Evolutionary conservation across 192 early-diverging fungal genomes (phyloP).

Genomic region (Gigaspora rosea): DNA sequence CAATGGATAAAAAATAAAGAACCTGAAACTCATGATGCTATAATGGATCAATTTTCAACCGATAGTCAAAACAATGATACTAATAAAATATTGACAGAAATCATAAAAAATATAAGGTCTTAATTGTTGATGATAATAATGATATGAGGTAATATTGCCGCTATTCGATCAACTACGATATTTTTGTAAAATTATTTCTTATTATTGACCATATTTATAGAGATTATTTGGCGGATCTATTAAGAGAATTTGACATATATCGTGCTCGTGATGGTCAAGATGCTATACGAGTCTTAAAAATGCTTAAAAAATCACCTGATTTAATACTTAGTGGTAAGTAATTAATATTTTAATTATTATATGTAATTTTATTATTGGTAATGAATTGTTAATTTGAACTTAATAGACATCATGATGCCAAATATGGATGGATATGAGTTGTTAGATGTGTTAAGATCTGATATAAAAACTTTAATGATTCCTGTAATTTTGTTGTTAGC

Average conservation of each 20-base stretch:
- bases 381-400: neutral
- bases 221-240: constrained; percentile 35
- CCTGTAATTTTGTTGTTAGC: constrained; percentile 63
- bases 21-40: too few relatives aligned
- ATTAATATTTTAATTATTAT: neutral
- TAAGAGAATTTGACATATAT: constrained; percentile 39
- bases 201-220: neutral
- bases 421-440: constrained; percentile 60
- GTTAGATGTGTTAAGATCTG: constrained; percentile 42
- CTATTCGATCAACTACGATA: neutral
- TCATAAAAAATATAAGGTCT: constrained; percentile 15
- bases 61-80: too few relatives aligned
- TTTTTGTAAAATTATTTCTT: neutral
- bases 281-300: constrained; percentile 34
- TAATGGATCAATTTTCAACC: too few relatives aligned
- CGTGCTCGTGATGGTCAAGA: constrained; percentile 44
- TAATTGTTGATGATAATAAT: constrained; percentile 49
- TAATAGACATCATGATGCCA: constrained; percentile 61
- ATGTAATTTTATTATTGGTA: constrained; percentile 22
- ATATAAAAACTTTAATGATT: constrained; percentile 40
- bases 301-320: constrained; percentile 8
- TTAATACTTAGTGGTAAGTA: constrained; percentile 43
- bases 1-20: constrained; percentile 34
- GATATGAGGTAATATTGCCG: constrained; percentile 39
- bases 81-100: too few relatives aligned